Evolutionary conservation across 495 filamentous ascomycete species (phyloP).

Genomic region (Hyaloscypha bicolor): DNA sequence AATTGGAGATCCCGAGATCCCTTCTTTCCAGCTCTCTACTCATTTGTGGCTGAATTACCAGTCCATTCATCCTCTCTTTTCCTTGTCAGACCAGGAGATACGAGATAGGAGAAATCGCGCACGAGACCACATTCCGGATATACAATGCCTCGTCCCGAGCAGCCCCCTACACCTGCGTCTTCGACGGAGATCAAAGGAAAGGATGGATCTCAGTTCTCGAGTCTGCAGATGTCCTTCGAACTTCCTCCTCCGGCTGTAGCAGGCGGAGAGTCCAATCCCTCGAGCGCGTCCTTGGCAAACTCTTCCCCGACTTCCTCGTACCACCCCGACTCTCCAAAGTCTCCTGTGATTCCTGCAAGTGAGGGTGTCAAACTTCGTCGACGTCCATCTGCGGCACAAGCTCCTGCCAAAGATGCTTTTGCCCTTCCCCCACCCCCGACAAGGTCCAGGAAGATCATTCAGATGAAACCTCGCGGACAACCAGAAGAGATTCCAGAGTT

Average conservation of each 20-base stretch:
- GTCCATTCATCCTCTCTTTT: background rate
- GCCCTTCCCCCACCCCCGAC: conserved; percentile 90
- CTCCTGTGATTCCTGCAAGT: conserved; percentile 56
- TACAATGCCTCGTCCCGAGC: conserved; percentile 69
- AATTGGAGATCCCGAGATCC: background rate
- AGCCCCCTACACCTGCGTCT: conserved; percentile 82
- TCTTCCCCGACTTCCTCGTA: conserved; percentile 46
- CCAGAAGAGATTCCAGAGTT: conserved; percentile 36
- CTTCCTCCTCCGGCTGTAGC: conserved; percentile 82
- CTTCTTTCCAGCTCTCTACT: background rate
- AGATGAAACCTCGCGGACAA: conserved; percentile 78
- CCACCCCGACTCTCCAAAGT: conserved; percentile 57
- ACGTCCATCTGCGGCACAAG: conserved; percentile 55
- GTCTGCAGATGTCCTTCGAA: conserved; percentile 66
- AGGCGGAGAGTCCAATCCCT: conserved; percentile 42
- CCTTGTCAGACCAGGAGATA: conserved; percentile 8
- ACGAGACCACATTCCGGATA: conserved; percentile 17
- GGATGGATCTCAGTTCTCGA: conserved; percentile 58
- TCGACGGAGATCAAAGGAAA: conserved; percentile 82
- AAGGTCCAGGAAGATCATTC: conserved; percentile 92
- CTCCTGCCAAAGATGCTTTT: conserved; percentile 61
- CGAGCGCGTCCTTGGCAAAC: conserved; percentile 34
- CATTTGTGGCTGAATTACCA: background rate
- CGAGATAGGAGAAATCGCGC: conserved; percentile 11
- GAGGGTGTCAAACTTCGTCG: conserved; percentile 59